Conservation (phyloP, 257 asterid genomes). For the Eucommia ulmoides region DNA sequence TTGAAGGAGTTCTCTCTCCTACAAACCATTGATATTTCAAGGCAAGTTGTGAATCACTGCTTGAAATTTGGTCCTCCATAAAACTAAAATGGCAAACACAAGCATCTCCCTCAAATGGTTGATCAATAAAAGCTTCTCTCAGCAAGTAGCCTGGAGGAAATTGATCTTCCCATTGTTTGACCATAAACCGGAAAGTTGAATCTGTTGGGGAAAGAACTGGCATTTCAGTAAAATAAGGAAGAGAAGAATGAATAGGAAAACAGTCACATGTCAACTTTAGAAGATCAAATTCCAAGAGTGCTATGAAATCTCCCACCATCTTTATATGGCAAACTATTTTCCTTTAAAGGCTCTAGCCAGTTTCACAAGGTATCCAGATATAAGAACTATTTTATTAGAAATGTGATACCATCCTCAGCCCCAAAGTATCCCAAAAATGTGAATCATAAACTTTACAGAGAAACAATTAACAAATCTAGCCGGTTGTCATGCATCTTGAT, state of each 20-base stretch:
- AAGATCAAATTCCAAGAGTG: background rate
- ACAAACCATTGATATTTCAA: conserved; percentile 84
- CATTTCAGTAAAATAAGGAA: conserved; percentile 4
- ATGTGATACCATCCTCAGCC: background rate
- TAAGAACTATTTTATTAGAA: background rate
- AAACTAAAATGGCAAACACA: conserved; percentile 85
- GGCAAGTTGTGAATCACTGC: conserved; percentile 28
- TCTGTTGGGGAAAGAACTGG: conserved; percentile 36
- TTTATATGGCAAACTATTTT: background rate
- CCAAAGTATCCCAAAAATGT: background rate
- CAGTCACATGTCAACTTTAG: too few relatives aligned
- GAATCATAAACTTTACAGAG: too few relatives aligned
- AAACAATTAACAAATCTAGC: too few relatives aligned
- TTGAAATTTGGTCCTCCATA: conserved; percentile 46
- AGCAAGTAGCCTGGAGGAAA: conserved; percentile 80
- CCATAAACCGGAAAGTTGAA: conserved; percentile 77
- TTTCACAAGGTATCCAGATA: background rate
- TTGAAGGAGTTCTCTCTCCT: conserved; percentile 64
- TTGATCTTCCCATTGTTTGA: conserved; percentile 93
- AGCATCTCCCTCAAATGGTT: conserved; percentile 90
- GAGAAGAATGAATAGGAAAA: too few relatives aligned
- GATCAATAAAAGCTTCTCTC: conserved; percentile 55
- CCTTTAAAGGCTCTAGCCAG: too few relatives aligned
- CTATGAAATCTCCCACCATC: background rate
- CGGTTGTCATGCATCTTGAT: too few relatives aligned